Base-by-base conservation (phyloP, 2,329 filamentous ascomycete genomes). In the Diaporthe amygdali region DNA sequence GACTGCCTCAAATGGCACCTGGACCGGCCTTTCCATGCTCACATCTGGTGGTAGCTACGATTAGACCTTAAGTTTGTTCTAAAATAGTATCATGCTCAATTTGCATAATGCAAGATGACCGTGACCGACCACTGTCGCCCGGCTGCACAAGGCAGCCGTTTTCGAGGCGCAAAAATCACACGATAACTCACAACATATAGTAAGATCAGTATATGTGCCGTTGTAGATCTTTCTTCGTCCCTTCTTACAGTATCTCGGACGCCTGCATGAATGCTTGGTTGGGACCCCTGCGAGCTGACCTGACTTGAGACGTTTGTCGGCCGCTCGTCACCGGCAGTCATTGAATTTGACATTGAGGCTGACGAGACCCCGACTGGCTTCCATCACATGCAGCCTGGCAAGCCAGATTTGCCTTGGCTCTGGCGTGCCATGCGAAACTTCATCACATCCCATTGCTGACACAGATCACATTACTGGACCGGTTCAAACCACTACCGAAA, bases 401-500 rank as follows among this genome's bases (percentile, higher is more conserved):
- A n/a, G n/a, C 27, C 41, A 63, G 20, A 47, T 22, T 39, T 39
- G 8, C 20, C 20, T 47, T 20, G 25, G 27, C 25, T 22, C 17
- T 34, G 41, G 41, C 59, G 59, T 27, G 25, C 27, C 59, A 47
- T 63, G 59, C 41, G 59, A 63, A 47, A 20, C 12, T 14, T 37
- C 59, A 47, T 47, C 59, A 47, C 59, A 63, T 32, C 46, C 59
- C n/a, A n/a, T n/a, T 63, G 59, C 56, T 39, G 56, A 47, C n/a
- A 39, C 32, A 63, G 17, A 47, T 47, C 27, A 47, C 41, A 34
- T n/a, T n/a, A 63, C 27, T 47, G 27, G 22, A 25, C 5, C 20
- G 37, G 2, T 49, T 14, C 20, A 12, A 30, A 37, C 41, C 41
- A 64, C 34, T 34, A 41, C 44, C 49, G 44, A 14, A 22, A 5